A percentile compares a stretch with the other conserved stretches of the same genome.
Evolutionary conservation across 1,139 yeast species (phyloP).

Genomic region (Candida neerlandica): DNA sequence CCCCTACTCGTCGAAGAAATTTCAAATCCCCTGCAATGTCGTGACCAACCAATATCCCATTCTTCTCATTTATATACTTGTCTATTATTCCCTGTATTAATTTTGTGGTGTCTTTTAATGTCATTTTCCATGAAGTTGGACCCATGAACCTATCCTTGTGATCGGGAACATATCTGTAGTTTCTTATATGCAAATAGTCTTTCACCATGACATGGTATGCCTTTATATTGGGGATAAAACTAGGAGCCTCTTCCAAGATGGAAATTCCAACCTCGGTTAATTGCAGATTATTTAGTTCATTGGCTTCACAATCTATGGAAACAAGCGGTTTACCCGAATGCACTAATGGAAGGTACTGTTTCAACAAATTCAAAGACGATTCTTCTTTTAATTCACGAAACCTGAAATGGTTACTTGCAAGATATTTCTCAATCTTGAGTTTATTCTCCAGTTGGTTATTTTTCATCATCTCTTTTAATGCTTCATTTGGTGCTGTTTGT

Average conservation of each 20-base stretch:
- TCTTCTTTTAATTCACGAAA: slow-evolving; percentile 20
- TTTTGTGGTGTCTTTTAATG: slow-evolving; percentile 32
- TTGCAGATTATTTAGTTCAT: slow-evolving; percentile 47
- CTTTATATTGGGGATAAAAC: slow-evolving; percentile 45
- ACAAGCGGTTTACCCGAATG: slow-evolving; percentile 44
- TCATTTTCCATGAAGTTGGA: slow-evolving; percentile 55
- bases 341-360: slow-evolving; percentile 28
- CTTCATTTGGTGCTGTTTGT: neutral
- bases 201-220: slow-evolving; percentile 60
- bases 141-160: slow-evolving; percentile 59
- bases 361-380: slow-evolving; percentile 21
- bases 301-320: slow-evolving; percentile 70
- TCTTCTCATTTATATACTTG: slow-evolving; percentile 33
- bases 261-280: slow-evolving; percentile 75
- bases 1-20: slow-evolving; percentile 53
- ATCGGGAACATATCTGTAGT: slow-evolving; percentile 66
- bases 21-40: slow-evolving; percentile 60
- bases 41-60: slow-evolving; percentile 66
- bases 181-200: slow-evolving; percentile 49
- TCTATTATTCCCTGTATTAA: slow-evolving; percentile 47
- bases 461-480: slow-evolving; percentile 4
- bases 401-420: slow-evolving; percentile 21
- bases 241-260: slow-evolving; percentile 51
- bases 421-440: slow-evolving; percentile 19
- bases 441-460: neutral